A percentile compares a stretch with the other conserved stretches of the same genome.
Evolutionary conservation across 352 stramenopile species (phyloP).

Genomic region (Phytophthora pseudosyringae): DNA sequence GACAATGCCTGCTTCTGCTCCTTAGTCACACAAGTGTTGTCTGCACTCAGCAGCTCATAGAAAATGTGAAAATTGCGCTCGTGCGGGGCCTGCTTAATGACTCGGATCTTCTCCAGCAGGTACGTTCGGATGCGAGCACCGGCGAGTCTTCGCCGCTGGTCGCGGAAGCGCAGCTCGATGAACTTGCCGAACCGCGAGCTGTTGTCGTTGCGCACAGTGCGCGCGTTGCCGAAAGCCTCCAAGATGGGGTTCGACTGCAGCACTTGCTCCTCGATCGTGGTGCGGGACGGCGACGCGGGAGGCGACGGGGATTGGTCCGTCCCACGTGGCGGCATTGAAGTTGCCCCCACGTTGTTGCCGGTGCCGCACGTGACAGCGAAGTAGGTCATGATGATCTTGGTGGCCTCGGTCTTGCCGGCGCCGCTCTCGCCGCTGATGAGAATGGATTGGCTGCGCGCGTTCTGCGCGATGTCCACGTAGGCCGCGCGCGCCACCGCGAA

Average conservation of each 20-base stretch:
- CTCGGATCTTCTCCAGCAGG: slow-evolving; percentile 94
- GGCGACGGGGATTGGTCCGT: slow-evolving; percentile 28
- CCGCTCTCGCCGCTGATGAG: slow-evolving; percentile 89
- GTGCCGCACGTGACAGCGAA: slow-evolving; percentile 75
- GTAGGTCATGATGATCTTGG: slow-evolving; percentile 93
- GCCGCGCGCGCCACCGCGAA: slow-evolving; percentile 77
- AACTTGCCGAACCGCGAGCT: slow-evolving; percentile 92
- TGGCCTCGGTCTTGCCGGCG: slow-evolving; percentile 90
- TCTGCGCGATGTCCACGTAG: slow-evolving; percentile 75
- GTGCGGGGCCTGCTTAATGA: slow-evolving; percentile 77
- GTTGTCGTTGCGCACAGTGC: slow-evolving; percentile 91
- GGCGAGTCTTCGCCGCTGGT: slow-evolving; percentile 41
- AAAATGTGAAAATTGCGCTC: slow-evolving; percentile 92
- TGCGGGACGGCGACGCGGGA: slow-evolving; percentile 16
- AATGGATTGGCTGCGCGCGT: slow-evolving; percentile 79
- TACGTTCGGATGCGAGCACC: slow-evolving; percentile 92
- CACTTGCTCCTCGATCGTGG: slow-evolving; percentile 83
- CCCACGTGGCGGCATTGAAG: slow-evolving; percentile 7
- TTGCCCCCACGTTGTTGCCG: slow-evolving; percentile 13
- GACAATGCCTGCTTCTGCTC: slow-evolving; percentile 44
- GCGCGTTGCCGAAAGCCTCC: slow-evolving; percentile 91
- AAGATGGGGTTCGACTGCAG: slow-evolving; percentile 92
- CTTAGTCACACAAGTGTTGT: slow-evolving; percentile 32
- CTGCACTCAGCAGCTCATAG: slow-evolving; percentile 78
- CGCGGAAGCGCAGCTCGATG: slow-evolving; percentile 86